These are phyloP conservation scores for Candida chauliodis DNA, from an alignment of 805 yeast genomes.

Conservation along the genomic window DNA sequence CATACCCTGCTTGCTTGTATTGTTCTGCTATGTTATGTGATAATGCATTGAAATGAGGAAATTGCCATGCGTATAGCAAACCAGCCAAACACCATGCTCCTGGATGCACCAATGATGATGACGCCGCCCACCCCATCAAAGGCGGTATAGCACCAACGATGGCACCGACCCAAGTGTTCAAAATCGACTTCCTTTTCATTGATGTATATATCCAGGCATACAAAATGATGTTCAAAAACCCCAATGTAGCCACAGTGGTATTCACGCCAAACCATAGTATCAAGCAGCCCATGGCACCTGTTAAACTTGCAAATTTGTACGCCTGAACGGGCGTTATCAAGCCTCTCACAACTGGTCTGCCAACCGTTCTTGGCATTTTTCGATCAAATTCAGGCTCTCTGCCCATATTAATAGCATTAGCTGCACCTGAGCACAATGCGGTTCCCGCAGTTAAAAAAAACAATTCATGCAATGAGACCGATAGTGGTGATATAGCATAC, in stretches of 20 bases:
- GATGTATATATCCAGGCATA: constrained; percentile 93
- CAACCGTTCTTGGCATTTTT: constrained; percentile 81
- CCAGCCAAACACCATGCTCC: constrained; percentile 96
- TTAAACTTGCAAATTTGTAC: constrained; percentile 67
- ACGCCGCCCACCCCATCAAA: constrained; percentile 96
- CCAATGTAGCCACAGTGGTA: constrained; percentile 78
- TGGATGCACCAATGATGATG: constrained; percentile 74
- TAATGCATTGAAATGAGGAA: constrained; percentile 93
- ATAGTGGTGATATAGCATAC: constrained; percentile 84
- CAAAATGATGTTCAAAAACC: constrained; percentile 71
- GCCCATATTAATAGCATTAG: constrained; percentile 96
- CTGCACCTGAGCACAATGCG: constrained; percentile 83
- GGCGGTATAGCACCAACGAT: constrained; percentile 99
- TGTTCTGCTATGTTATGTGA: constrained; percentile 86
- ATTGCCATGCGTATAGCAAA: constrained; percentile 93
- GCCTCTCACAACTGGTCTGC: constrained; percentile 89
- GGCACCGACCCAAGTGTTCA: constrained; percentile 98
- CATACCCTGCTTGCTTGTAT: constrained; percentile 89
- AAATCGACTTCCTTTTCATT: constrained; percentile 74
- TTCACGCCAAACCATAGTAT: constrained; percentile 79
- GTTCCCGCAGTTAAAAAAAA: constrained; percentile 80
- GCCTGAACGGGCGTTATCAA: constrained; percentile 73
- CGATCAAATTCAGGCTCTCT: constrained; percentile 89
- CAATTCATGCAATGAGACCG: constrained; percentile 70
- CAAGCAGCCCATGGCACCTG: constrained; percentile 70